Evolutionary conservation across 371 early-diverging fungal genomes (phyloP).

Genomic region (Saksenaea oblongispora): DNA sequence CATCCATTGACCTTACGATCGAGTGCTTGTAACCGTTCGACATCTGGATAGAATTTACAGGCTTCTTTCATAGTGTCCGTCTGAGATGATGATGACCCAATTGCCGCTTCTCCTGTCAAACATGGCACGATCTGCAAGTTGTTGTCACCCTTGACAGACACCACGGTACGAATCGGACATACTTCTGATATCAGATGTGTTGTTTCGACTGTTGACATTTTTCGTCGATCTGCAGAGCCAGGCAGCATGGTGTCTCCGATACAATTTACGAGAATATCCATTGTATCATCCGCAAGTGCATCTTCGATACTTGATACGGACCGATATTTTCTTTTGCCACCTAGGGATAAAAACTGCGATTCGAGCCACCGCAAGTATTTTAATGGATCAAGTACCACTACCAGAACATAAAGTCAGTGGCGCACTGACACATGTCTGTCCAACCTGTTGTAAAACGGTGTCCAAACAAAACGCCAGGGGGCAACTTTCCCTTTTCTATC

Average conservation of each 20-base stretch:
- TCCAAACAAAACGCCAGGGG: background rate
- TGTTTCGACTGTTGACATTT: background rate
- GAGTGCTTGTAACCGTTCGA: slow-evolving; percentile 42
- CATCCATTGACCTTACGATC: slow-evolving; percentile 62
- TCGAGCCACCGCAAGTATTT: background rate
- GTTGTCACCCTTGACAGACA: background rate
- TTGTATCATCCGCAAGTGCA: background rate
- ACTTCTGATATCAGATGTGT: background rate
- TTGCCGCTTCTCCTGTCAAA: background rate
- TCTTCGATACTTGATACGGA: background rate
- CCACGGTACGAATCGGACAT: background rate
- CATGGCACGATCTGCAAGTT: background rate
- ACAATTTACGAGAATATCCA: background rate
- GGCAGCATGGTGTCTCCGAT: background rate
- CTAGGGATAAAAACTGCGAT: background rate
- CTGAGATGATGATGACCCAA: background rate
- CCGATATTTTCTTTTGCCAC: background rate
- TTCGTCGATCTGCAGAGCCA: background rate
- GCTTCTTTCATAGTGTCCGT: slow-evolving; percentile 23
- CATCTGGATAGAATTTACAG: slow-evolving; percentile 25
- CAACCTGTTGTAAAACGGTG: background rate
- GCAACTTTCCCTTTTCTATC: background rate
- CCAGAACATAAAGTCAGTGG: background rate
- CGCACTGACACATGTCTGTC: background rate
- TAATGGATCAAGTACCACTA: background rate